These are phyloP conservation scores for Malus asiatica DNA, from an alignment of 306 rosid species.

Conservation along the genomic window DNA sequence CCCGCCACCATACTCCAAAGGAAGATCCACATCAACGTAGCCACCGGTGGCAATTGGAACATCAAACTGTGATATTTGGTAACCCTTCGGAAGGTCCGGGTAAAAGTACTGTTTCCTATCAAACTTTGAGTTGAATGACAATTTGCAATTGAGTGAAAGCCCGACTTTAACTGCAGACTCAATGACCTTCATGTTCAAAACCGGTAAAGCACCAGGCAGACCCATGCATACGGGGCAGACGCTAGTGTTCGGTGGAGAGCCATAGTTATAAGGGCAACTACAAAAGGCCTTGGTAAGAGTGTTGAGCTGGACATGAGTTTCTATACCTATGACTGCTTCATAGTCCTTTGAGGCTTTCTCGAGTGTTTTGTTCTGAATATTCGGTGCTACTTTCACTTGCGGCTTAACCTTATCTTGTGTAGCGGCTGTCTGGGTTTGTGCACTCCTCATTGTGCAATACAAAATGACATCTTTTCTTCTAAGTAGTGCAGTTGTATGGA, in stretches of 20 bases:
- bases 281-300: conserved; percentile 90
- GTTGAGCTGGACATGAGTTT: conserved; percentile 90
- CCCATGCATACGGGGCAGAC: conserved; percentile 95
- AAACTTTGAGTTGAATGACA: conserved; percentile 75
- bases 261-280: conserved; percentile 71
- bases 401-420: conserved; percentile 45
- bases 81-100: conserved; percentile 95
- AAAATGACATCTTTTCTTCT: conserved; percentile 30
- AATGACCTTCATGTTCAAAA: conserved; percentile 69
- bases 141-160: conserved; percentile 77
- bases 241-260: conserved; percentile 61
- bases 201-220: conserved; percentile 86
- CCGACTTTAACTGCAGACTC: conserved; percentile 74
- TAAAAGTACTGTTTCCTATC: conserved; percentile 96
- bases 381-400: conserved; percentile 36
- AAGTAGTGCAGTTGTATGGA: conserved; percentile 40
- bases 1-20: conserved; percentile 83
- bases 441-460: conserved; percentile 42
- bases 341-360: conserved; percentile 56
- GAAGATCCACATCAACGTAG: conserved; percentile 73
- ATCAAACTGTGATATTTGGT: conserved; percentile 96
- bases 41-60: conserved; percentile 77
- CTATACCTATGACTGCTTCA: conserved; percentile 79
- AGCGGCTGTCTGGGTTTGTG: conserved; percentile 55
- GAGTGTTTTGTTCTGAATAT: conserved; percentile 35